Conservation (phyloP, 768 basidiomycete species). For the Phanerochaete sordida region DNA sequence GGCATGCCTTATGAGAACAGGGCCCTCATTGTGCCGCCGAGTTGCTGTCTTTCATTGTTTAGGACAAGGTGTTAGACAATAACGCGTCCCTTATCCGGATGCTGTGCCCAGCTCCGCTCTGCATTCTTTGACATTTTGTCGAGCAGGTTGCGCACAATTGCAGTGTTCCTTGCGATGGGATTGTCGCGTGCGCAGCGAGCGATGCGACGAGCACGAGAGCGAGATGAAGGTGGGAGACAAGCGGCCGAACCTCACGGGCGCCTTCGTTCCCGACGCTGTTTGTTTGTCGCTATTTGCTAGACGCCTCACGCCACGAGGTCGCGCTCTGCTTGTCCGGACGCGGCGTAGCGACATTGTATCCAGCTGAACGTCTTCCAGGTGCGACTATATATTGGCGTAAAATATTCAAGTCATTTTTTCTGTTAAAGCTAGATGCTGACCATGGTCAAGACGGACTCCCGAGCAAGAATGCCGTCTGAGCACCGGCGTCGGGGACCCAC, state of each 20-base stretch:
- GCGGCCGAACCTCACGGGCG: background rate
- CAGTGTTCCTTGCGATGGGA: background rate
- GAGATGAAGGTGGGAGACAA: background rate
- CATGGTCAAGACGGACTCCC: no score
- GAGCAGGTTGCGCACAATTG: background rate
- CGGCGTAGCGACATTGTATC: no score
- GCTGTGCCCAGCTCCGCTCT: background rate
- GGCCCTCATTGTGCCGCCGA: slow-evolving; percentile 18
- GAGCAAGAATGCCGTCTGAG: no score
- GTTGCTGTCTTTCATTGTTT: slow-evolving; percentile 12
- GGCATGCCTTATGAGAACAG: slow-evolving; percentile 16
- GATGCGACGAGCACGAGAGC: background rate
- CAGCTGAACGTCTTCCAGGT: no score
- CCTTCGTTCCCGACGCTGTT: background rate
- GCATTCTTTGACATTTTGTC: background rate
- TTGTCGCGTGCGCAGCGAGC: background rate
- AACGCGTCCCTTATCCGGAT: slow-evolving; percentile 3
- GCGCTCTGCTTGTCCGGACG: no score
- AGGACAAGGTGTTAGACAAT: slow-evolving; percentile 7
- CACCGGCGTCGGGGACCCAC: no score
- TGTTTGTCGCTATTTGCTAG: background rate
- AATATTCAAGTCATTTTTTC: no score
- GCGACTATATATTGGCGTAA: no score
- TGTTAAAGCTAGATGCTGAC: no score
- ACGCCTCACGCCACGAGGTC: background rate